Conservation (phyloP, 441 rosid species). For the Mallotus repandus region DNA sequence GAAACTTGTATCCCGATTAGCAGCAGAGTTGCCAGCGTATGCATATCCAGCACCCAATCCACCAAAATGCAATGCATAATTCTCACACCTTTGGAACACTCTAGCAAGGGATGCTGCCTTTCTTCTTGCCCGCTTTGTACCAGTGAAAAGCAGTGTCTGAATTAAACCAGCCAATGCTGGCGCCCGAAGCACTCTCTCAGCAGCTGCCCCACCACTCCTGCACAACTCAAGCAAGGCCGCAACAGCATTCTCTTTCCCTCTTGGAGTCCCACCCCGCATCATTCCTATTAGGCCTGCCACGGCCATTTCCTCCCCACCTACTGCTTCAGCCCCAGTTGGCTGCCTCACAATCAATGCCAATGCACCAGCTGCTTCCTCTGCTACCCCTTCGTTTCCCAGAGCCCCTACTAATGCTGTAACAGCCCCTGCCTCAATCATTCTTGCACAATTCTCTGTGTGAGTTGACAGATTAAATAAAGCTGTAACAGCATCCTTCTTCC, state of each 20-base stretch:
- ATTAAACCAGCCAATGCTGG: conserved; percentile 84
- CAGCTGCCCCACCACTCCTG: conserved; percentile 67
- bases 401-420: conserved; percentile 69
- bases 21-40: conserved; percentile 55
- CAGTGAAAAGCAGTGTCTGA: conserved; percentile 70
- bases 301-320: conserved; percentile 67
- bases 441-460: conserved; percentile 70
- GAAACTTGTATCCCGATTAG: conserved; percentile 50
- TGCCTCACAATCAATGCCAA: conserved; percentile 80
- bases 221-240: conserved; percentile 95
- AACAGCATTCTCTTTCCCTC: conserved; percentile 93
- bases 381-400: conserved; percentile 64
- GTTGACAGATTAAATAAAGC: conserved; percentile 85
- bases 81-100: conserved; percentile 76
- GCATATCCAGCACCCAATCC: conserved; percentile 63
- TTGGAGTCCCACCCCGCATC: conserved; percentile 88
- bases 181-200: conserved; percentile 69
- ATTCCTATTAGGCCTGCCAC: conserved; percentile 62
- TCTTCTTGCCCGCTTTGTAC: conserved; percentile 90
- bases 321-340: conserved; percentile 67
- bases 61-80: conserved; percentile 52
- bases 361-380: conserved; percentile 90
- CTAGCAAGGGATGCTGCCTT: conserved; percentile 92
- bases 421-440: conserved; percentile 79
- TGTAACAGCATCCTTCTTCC: conserved; percentile 93